phyloP scores from a whole-genome alignment of 345 rosid genomes.

The Erodium maritimum region DNA sequence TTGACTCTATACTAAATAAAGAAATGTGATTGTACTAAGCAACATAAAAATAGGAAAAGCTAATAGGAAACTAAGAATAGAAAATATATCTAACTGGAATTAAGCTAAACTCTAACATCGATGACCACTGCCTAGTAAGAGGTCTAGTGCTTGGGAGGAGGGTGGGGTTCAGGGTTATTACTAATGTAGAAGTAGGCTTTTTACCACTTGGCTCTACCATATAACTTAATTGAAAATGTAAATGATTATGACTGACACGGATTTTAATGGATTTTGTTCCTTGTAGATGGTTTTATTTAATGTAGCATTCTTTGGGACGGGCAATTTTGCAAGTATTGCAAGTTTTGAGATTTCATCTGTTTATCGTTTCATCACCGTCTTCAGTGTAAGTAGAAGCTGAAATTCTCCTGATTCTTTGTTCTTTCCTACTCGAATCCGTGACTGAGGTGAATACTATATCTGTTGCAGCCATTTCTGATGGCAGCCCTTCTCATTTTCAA shows the following conservation, averaged over 20 bases:
- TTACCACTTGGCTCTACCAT: too few relatives aligned
- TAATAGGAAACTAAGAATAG: too few relatives aligned
- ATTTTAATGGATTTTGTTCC: conserved; percentile 11
- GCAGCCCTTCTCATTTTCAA: conserved; percentile 89
- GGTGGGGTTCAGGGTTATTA: too few relatives aligned
- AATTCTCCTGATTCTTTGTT: conserved; percentile 1
- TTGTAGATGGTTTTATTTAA: conserved; percentile 78
- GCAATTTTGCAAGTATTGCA: conserved; percentile 96
- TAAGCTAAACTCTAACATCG: too few relatives aligned
- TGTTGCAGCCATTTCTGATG: conserved; percentile 87
- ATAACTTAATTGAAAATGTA: not conserved
- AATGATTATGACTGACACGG: not conserved
- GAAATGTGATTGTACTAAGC: too few relatives aligned
- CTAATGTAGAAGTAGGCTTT: too few relatives aligned
- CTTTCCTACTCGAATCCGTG: conserved; percentile 7
- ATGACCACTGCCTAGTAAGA: too few relatives aligned
- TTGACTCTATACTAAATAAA: too few relatives aligned
- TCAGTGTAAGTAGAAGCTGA: conserved; percentile 60
- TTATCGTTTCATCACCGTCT: conserved; percentile 82
- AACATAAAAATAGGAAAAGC: too few relatives aligned
- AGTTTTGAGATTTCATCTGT: conserved; percentile 98
- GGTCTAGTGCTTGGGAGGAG: too few relatives aligned
- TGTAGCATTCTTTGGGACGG: conserved; percentile 94
- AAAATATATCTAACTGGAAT: too few relatives aligned
- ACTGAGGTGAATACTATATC: conserved; percentile 9